Evolutionary conservation across 1,284 basidiomycete species (phyloP), one percentile per base, ranked within the genome.

Genomic region (Boletus mariae): DNA sequence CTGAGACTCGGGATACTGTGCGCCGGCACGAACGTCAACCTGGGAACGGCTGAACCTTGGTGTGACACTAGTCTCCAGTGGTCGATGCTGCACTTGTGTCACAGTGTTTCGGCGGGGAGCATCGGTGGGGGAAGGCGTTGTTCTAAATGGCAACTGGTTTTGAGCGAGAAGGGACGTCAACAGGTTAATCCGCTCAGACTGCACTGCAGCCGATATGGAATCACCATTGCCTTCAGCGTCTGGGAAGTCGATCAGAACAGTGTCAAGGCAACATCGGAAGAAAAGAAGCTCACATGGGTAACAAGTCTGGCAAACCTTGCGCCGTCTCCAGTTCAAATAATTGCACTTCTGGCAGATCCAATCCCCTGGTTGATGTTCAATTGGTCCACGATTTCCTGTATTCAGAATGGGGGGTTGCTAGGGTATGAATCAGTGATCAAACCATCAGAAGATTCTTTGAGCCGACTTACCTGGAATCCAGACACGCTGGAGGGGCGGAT

Each of bases 291-390:
- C 44, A 90, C 88, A 91, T 45, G 91, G 90, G 59, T 81, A 84
- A 71, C 91, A 93, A 11, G 88, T 90, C 76, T 93, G 90, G 74
- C 91, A 94, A 51, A 93, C 90, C 69, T 91, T 90, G 47, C 91
- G 75, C 51, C 92, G 73, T 55, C 91, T 76, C 91, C 91, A 94
- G 67, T 94, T 92, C 59, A 90, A 70, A 71, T 92, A 91, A 63
- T 86, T 85, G 69, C 92, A 93, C 65, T 85, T 87, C 54, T 79
- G 75, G 71, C 92, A 94, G 54, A 90, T 77, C 91, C 92, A 94
- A 72, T 94, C 91, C n/a, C 92, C 92, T 3, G 91, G 89, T 76
- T 94, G 91, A 73, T 89, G 78, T 61, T 80, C 79, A 51, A 93
- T 93, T 4, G 92, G 92, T 26, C 91, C 91, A 53, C 85, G 80